Conservation (phyloP, 129 eudicot species). For the Artemisia argyi region DNA sequence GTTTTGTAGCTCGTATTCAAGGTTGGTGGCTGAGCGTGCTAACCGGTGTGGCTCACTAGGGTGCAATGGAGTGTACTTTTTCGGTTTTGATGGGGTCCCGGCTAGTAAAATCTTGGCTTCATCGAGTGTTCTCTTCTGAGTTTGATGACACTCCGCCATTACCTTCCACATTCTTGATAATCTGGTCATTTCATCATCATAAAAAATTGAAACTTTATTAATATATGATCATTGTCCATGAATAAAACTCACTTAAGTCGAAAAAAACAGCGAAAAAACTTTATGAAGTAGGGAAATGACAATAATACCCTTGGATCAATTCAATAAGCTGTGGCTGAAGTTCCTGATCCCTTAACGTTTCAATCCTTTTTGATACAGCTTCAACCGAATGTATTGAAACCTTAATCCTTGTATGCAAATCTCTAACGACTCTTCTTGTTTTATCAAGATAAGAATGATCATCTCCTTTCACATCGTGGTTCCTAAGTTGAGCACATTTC, state of each 20-base stretch:
- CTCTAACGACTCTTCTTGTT: conserved; percentile 74
- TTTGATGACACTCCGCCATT: conserved; percentile 94
- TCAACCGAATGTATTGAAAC: conserved; percentile 96
- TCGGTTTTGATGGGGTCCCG: conserved; percentile 75
- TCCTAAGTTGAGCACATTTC: conserved; percentile 78
- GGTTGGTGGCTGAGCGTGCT: conserved; percentile 86
- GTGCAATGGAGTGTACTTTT: conserved; percentile 55
- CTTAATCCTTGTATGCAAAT: conserved; percentile 80
- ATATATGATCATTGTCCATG: not conserved
- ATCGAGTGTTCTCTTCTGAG: conserved; percentile 81
- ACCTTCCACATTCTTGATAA: conserved; percentile 91
- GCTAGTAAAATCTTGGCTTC: conserved; percentile 94
- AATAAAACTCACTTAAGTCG: no score
- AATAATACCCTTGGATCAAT: conserved; percentile 79
- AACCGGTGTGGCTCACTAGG: conserved; percentile 80
- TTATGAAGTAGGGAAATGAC: conserved; percentile 7
- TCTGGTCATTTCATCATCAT: conserved; percentile 41
- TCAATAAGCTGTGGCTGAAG: conserved; percentile 90
- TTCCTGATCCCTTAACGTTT: conserved; percentile 89
- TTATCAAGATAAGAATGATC: conserved; percentile 72
- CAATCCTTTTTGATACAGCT: conserved; percentile 90
- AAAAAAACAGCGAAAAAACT: not conserved
- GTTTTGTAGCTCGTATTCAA: conserved; percentile 77
- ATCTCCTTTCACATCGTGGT: conserved; percentile 82
- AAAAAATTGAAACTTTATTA: conserved; percentile 1